Evolutionary conservation across 1,284 basidiomycete genomes (phyloP).

Genomic region (Malassezia sp.): DNA sequence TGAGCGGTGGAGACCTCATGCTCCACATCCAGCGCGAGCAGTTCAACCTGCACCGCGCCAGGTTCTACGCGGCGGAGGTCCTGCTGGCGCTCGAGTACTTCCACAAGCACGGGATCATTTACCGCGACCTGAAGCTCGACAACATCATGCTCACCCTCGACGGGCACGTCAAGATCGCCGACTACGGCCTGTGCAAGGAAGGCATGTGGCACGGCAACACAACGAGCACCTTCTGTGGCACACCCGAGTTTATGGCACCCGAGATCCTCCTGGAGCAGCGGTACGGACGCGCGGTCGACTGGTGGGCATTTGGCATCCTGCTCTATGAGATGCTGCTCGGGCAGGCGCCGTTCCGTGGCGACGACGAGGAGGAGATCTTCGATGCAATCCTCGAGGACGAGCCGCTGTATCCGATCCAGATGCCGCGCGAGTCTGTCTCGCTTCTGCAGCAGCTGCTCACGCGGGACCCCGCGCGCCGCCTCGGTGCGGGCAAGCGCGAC

Average conservation of each 20-base stretch:
- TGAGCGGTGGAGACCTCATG: constrained; percentile 69
- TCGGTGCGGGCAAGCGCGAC: constrained; percentile 87
- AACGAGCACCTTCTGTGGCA: constrained; percentile 98
- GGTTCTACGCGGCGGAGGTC: constrained; percentile 98
- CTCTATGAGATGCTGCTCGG: constrained; percentile 99
- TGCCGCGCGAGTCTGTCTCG: constrained; percentile 93
- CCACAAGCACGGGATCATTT: constrained; percentile 91
- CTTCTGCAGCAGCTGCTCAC: constrained; percentile 86
- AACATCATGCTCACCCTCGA: constrained; percentile 94
- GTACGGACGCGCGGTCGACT: constrained; percentile 95
- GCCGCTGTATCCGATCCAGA: constrained; percentile 97
- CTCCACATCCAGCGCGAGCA: constrained; percentile 69
- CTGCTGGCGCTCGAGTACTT: constrained; percentile 93
- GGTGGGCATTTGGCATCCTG: constrained; percentile 99
- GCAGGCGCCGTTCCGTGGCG: constrained; percentile 96
- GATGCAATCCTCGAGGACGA: constrained; percentile 98
- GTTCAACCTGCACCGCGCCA: constrained; percentile 71
- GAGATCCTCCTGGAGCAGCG: constrained; percentile 98
- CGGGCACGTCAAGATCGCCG: constrained; percentile 96
- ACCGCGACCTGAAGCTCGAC: constrained; percentile 80
- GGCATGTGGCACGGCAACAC: constrained; percentile 95
- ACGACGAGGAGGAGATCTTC: constrained; percentile 99
- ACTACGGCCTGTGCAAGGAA: constrained; percentile 98
- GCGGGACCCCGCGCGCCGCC: constrained; percentile 76
- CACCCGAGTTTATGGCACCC: constrained; percentile 99